Base-by-base conservation (phyloP, 108 stramenopile species). In the Poteriospumella lacustris region DNA sequence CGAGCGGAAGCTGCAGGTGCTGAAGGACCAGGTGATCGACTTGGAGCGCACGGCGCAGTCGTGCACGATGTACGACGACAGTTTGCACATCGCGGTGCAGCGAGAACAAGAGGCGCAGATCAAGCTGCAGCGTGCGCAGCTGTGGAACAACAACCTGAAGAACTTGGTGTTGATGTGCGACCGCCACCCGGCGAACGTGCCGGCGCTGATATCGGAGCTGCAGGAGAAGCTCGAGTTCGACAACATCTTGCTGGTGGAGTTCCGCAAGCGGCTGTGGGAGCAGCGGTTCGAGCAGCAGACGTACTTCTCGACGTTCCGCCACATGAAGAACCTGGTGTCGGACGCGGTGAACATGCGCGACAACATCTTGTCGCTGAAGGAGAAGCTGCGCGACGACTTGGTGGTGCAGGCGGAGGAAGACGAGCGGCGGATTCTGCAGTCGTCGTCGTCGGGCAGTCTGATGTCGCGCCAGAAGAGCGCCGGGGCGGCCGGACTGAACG, bases 161-260 rank as follows among this genome's bases (percentile, higher is more conserved):
- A 47, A 43, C 31, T 58, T 82, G 31, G 26, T 59, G 39, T 56
- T 68, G 26, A 82, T 82, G 68, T 78, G 76, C 70, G 77, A 67
- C 12, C 64, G 81, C 0, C 81, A 82, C 42, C 81, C 81, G 2
- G 81, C 81, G 1, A 75, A 82, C 52, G 43, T 44, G 44, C 81
- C 76, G 43, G 81, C 81, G 1, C 41, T 82, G 41, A 82, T 82
- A 29, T 59, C 59, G 33, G 81, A 82, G 39, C 68, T 82, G n/a
- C 75, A 82, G 77, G 58, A 29, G 0, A 82, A 82, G 69, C 68
- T 82, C 29, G 69, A 67, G 1, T 38, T 36, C 24, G 81, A 82
- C 42, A 39, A 24, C 9, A 39, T 47, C 0, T 42, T 82, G 29
- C 64, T 82, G 26, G 1, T 0, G 12, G 76, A 82, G 24, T 52